A percentile compares a stretch with the other conserved stretches of the same genome.
These are phyloP conservation scores for Desmodesmus armatus DNA, from an alignment of 139 green algal species.

Conservation along the genomic window DNA sequence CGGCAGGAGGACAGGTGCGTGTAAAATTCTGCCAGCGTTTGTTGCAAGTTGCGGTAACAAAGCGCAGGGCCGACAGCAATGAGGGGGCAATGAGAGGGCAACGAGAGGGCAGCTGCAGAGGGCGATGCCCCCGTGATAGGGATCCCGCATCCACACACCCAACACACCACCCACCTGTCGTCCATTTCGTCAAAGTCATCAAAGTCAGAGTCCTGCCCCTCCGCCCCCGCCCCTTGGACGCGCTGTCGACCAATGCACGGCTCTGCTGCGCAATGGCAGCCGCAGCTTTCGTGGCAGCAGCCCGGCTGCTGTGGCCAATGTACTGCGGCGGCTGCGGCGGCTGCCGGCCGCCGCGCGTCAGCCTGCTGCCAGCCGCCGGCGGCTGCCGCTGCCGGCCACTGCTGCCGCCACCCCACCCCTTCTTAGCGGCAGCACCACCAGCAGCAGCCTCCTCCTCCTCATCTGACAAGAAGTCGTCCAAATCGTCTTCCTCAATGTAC, in stretches of 20 bases:
- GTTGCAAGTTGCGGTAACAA: too few relatives aligned
- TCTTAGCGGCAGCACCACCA: background rate
- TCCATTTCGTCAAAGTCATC: too few relatives aligned
- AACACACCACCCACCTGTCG: too few relatives aligned
- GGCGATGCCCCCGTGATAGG: too few relatives aligned
- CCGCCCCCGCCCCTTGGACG: too few relatives aligned
- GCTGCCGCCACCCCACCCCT: background rate
- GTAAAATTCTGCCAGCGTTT: too few relatives aligned
- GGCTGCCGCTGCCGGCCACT: slow-evolving; percentile 14
- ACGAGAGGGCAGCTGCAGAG: too few relatives aligned
- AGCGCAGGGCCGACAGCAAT: too few relatives aligned
- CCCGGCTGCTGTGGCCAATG: background rate
- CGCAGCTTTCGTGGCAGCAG: slow-evolving; percentile 20
- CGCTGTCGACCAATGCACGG: background rate
- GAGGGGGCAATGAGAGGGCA: too few relatives aligned
- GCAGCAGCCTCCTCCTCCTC: background rate
- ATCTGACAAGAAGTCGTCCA: background rate
- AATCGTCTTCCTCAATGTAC: background rate
- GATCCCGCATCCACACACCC: too few relatives aligned
- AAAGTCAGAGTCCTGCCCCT: slow-evolving; percentile 15
- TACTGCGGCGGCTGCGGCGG: background rate
- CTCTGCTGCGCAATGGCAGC: slow-evolving; percentile 33
- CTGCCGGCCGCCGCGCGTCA: slow-evolving; percentile 15
- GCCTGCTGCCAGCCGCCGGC: background rate
- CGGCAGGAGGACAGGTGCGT: too few relatives aligned